Base-by-base conservation (phyloP, 2,329 filamentous ascomycete species). In the Fusarium miscanthi region DNA sequence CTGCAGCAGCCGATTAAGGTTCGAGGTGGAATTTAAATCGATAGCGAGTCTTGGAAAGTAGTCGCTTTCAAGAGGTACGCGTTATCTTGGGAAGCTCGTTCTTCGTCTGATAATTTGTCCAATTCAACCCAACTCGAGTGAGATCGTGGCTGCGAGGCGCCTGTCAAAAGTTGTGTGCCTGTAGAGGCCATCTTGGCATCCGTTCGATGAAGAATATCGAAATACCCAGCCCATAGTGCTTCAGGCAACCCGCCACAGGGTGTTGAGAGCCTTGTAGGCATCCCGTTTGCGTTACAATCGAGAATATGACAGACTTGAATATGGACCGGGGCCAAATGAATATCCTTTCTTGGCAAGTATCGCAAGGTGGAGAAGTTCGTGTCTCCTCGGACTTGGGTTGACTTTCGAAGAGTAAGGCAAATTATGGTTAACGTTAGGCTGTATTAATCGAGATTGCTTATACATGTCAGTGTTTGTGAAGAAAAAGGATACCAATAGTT, bases 61-160 rank as follows among this genome's bases (percentile, higher is more conserved):
- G 3, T 5, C 9, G 17, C 27, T 45, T 10, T 7, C 16, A 17
- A 14, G 7, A 42, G 14, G 13, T 23, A 7, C 6, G 8, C n/a
- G 11, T 16, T 12, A 14, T 27, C 12, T 21, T 8, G 12, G 3
- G 7, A 0, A 5, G 4, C 4, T 16, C 12, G 19, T 17, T n/a
- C 2, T 33, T 49, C 11, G 11, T 23, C 11, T 19, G 11, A 10
- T 14, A 14, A 19, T 12, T 12, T 8, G 21, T 19, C 5, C 6
- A 19, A 3, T 2, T 14, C n/a, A 8, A 4, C 21, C 17, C n/a
- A 4, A 10, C 6, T 37, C 17, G 3, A 25, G 9, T 14, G 9
- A 11, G 16, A 25, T 35, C n/a, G 35, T 21, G 17, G 13, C 17
- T 21, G 8, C 2, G 3, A 37, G 12, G 11, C 7, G 6, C 6